Evolutionary conservation across 1,139 yeast genomes (phyloP), one percentile per base, ranked within the genome.

Genomic region (Zygosaccharomyces pseudobailii): DNA sequence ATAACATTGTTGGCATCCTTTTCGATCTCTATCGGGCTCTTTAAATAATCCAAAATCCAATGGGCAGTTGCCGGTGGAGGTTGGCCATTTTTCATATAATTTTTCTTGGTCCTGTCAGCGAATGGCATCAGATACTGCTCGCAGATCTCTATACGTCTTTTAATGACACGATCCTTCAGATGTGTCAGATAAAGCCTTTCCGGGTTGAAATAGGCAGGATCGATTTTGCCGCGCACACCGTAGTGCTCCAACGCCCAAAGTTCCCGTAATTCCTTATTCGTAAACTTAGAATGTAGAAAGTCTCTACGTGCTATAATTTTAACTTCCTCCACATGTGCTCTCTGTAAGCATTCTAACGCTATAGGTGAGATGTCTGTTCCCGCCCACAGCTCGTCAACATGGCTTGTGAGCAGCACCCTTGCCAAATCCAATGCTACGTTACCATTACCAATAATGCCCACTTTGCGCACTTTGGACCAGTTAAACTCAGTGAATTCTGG

Each of bases 391-490:
- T 82, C 78, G 4, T 69, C 68, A 0, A 73, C 66, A 2, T 74
- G 73, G 25, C 81, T 79, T 9, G 83, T 80, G 48, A 90, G 67
- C 33, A 92, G 70, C 2, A 92, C 73, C 46, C 99, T 71, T 1
- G 96, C 90, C 6, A 92, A 82, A 64, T 92, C 99, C 50, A 92
- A 69, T 0, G 98, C 96, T n/a, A 92, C 99, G 62, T 92, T 92
- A 36, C 99, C 99, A 64, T 90, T 90, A 3, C 99, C 99, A n/a
- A 92, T 76, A 38, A 92, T 82, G 1, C 85, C 80, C 1, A 89
- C 96, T 40, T 76, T 72, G 51, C 78, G 76, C 1, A 84, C 81
- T 35, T 75, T 69, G 8, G 76, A 40, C 79, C 56, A 92, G 71
- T 69, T 40, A 72, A 66, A 42, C 62, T 60, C 35, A 61, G 66